phyloP scores from a whole-genome alignment of 768 basidiomycete species.

The Strobilomyces echinocephalus region DNA sequence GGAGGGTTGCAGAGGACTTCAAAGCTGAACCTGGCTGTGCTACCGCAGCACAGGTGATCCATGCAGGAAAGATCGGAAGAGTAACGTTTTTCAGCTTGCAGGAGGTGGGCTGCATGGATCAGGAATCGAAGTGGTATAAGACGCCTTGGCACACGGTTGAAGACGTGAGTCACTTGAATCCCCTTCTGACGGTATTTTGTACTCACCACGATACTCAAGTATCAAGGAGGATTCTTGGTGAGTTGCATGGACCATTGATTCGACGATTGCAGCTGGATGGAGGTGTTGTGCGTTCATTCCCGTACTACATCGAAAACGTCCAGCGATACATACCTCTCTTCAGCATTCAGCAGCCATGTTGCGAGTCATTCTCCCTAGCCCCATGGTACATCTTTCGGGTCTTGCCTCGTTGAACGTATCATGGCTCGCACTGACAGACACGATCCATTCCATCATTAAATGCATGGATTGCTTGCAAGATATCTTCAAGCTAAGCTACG shows the following conservation, averaged over 20 bases:
- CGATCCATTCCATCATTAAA: slow-evolving; percentile 55
- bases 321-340: neutral
- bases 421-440: slow-evolving; percentile 76
- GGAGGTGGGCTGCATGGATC: slow-evolving; percentile 49
- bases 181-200: neutral
- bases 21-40: slow-evolving; percentile 59
- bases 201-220: slow-evolving; percentile 34
- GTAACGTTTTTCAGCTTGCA: slow-evolving; percentile 62
- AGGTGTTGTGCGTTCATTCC: slow-evolving; percentile 55
- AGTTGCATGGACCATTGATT: slow-evolving; percentile 24
- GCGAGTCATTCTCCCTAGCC: slow-evolving; percentile 51
- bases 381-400: slow-evolving; percentile 53
- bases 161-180: slow-evolving; percentile 46
- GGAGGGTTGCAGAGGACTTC: slow-evolving; percentile 79
- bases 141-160: slow-evolving; percentile 82
- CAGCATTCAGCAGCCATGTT: slow-evolving; percentile 68
- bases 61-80: slow-evolving; percentile 63
- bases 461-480: slow-evolving; percentile 51
- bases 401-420: slow-evolving; percentile 66
- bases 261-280: slow-evolving; percentile 58
- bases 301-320: neutral
- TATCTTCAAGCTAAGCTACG: slow-evolving; percentile 59
- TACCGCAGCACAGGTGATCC: slow-evolving; percentile 44
- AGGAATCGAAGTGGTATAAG: slow-evolving; percentile 70
- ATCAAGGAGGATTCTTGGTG: slow-evolving; percentile 80